Evolutionary conservation across 169 alveolate genomes (phyloP).

Genomic region (Eimeria maxima): DNA sequence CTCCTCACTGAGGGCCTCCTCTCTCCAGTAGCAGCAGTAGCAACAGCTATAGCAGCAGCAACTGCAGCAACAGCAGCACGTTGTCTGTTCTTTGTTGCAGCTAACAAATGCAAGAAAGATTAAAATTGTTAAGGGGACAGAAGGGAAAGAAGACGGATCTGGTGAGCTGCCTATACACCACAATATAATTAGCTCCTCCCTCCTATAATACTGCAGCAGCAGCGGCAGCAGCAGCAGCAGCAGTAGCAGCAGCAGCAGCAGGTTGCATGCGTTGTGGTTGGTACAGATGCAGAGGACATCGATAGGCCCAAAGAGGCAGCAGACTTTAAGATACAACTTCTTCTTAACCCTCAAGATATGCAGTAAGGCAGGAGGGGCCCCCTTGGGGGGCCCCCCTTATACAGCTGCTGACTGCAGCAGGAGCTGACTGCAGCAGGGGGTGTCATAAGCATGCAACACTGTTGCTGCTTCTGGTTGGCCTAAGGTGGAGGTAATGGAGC

Average conservation of each 20-base stretch:
- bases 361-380: not conserved
- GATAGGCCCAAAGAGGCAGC: not conserved
- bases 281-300: not conserved
- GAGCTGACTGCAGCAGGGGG: not conserved
- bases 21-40: slow-evolving; percentile 3
- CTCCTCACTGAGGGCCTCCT: not conserved
- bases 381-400: not conserved
- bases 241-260: slow-evolving; percentile 10
- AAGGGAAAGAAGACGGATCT: not conserved
- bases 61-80: not conserved
- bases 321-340: slow-evolving; percentile 34
- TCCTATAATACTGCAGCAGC: not conserved
- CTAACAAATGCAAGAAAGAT: slow-evolving; percentile 31
- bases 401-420: not conserved
- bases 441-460: not conserved
- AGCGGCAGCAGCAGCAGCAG: slow-evolving; percentile 33
- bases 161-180: not conserved
- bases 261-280: not conserved
- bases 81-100: slow-evolving; percentile 1
- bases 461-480: slow-evolving; percentile 8
- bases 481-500: not conserved
- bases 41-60: not conserved
- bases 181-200: not conserved
- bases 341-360: not conserved
- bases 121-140: not conserved